Evolutionary conservation across 441 rosid species (phyloP), one percentile per base, ranked within the genome.

Genomic region (Populus tomentosa): DNA sequence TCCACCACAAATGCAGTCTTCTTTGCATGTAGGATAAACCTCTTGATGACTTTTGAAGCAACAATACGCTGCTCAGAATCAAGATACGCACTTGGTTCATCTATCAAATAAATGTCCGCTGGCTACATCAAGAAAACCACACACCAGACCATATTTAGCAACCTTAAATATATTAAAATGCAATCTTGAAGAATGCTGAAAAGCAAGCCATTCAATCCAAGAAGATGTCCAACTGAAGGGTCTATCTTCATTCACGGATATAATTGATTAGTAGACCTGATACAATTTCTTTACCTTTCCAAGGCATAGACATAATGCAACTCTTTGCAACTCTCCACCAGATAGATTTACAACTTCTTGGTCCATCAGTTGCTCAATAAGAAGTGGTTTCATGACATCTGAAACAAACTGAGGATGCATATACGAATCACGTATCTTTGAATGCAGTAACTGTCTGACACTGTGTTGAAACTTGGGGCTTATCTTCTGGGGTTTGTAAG

Each of bases 251-350:
- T 26, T 56, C 26, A 56, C 24, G 20, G 46, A 68, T 28, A 78
- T 36, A 26, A 70, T 36, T 13, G 35, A n/a, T 6, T 4, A 14
- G 46, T 10, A 73, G n/a, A 59, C 40, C 71, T 63, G 59, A 38
- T 11, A 24, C 28, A 6, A 33, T 73, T 78, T 21, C 63, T 71
- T 78, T 76, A 95, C 99, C 94, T 94, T 95, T 71, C 99, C 99
- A 50, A 95, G 97, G 83, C 99, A 95, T 36, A 95, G 86, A 81
- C 95, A 88, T 77, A 94, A 86, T 50, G 98, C 98, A 82, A 95
- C 98, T 86, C 99, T 91, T 82, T 95, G 99, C 89, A 92, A 83
- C 85, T 95, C 99, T 85, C 99, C 98, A 78, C 98, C 99, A 65
- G 99, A 95, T 65, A 95, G 98, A 85, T 94, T 95, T 64, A 84